Evolutionary conservation across 2,329 filamentous ascomycete species (phyloP).

Genomic region (Colletotrichum lentis): DNA sequence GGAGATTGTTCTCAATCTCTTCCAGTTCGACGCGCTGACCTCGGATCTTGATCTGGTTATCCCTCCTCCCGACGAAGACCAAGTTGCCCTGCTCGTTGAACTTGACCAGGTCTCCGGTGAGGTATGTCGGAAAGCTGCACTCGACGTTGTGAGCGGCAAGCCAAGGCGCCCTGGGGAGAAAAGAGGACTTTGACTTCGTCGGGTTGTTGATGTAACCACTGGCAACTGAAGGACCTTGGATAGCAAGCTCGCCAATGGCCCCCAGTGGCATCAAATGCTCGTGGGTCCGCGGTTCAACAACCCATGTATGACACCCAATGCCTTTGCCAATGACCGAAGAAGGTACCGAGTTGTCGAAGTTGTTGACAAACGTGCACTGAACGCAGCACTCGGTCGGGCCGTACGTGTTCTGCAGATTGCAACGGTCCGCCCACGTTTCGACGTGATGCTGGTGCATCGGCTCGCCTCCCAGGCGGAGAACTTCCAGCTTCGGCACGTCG

Average conservation of each 20-base stretch:
- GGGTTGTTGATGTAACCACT: conserved; percentile 32
- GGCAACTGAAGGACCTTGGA: conserved; percentile 20
- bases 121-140: conserved; percentile 47
- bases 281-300: conserved; percentile 9
- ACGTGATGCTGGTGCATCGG: conserved; percentile 60
- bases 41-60: conserved; percentile 58
- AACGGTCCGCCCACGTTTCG: conserved; percentile 48
- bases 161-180: conserved; percentile 26
- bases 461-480: conserved; percentile 59
- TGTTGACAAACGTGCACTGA: conserved; percentile 7
- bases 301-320: conserved; percentile 2
- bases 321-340: conserved; percentile 11
- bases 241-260: conserved; percentile 29
- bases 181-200: conserved; percentile 39
- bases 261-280: conserved; percentile 44
- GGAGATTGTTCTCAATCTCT: conserved; percentile 49
- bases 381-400: conserved; percentile 15
- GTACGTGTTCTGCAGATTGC: conserved; percentile 15
- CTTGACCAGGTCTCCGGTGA: conserved; percentile 58
- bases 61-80: conserved; percentile 52
- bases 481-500: conserved; percentile 55
- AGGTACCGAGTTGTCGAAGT: neutral
- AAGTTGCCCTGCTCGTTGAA: conserved; percentile 48
- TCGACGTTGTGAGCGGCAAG: conserved; percentile 10
- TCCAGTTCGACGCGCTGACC: conserved; percentile 57